Conservation (phyloP, 2,329 filamentous ascomycete species). For the Sporothrix inflata region DNA sequence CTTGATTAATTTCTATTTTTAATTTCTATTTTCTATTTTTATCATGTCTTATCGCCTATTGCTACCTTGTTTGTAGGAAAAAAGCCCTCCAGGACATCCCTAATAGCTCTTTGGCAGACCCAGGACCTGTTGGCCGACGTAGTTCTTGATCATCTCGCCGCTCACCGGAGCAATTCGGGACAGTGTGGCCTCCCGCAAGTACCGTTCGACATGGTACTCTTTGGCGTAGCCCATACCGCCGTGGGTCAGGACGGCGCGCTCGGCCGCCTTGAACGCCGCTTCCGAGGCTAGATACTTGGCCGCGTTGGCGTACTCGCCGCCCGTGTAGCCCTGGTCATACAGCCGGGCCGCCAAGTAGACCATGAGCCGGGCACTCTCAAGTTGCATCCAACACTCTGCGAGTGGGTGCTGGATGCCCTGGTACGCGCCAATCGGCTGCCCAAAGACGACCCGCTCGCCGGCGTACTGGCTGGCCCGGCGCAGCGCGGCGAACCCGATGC, state of each 20-base stretch:
- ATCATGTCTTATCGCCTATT: too few relatives aligned
- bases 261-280: conserved; percentile 64
- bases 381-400: conserved; percentile 65
- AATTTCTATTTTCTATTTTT: background rate
- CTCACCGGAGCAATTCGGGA: conserved; percentile 65
- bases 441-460: conserved; percentile 66
- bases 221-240: conserved; percentile 69
- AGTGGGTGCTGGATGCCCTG: conserved; percentile 68
- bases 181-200: conserved; percentile 66
- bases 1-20: background rate
- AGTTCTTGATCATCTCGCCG: conserved; percentile 77
- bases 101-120: conserved; percentile 69
- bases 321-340: conserved; percentile 50
- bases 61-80: too few relatives aligned
- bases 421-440: conserved; percentile 66
- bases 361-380: conserved; percentile 67
- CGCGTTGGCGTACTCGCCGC: conserved; percentile 50
- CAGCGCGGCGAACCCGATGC: conserved; percentile 74
- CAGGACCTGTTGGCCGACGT: conserved; percentile 69
- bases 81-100: too few relatives aligned
- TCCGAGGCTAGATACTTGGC: conserved; percentile 73
- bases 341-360: conserved; percentile 67
- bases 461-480: conserved; percentile 67
- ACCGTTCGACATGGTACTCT: conserved; percentile 68
- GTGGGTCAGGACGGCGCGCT: conserved; percentile 61